phyloP scores from a whole-genome alignment of 2,329 filamentous ascomycete species.

The Metarhizium guizhouense region DNA sequence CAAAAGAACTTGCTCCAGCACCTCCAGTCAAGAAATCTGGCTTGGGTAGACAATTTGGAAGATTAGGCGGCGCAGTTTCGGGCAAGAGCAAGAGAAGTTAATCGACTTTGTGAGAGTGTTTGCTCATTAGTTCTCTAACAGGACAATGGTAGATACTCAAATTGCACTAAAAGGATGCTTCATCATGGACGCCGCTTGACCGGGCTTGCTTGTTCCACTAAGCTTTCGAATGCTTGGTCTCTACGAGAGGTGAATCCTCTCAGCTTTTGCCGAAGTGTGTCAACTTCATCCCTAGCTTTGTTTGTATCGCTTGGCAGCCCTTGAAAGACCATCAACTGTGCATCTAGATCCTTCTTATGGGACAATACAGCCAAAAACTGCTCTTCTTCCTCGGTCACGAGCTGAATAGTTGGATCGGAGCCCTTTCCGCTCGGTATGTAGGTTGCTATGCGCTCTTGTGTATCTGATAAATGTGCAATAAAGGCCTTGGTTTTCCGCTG shows the following conservation, averaged over 20 bases:
- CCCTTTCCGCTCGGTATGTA: constrained; percentile 22
- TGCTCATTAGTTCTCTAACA: background rate
- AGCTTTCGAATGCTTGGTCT: constrained; percentile 65
- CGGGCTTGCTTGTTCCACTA: constrained; percentile 56
- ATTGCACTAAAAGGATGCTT: constrained; percentile 3
- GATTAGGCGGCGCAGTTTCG: constrained; percentile 62
- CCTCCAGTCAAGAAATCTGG: constrained; percentile 50
- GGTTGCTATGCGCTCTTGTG: constrained; percentile 39
- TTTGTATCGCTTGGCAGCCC: constrained; percentile 64
- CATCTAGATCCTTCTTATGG: constrained; percentile 50
- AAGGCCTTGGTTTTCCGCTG: constrained; percentile 62
- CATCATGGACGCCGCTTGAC: constrained; percentile 25
- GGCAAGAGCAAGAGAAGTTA: constrained; percentile 48
- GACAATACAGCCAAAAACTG: constrained; percentile 48
- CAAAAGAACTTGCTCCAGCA: constrained; percentile 38
- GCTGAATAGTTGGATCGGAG: constrained; percentile 42
- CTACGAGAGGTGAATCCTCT: constrained; percentile 50
- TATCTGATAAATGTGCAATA: constrained; percentile 55
- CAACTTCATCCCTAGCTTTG: constrained; percentile 61
- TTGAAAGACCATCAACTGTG: constrained; percentile 56
- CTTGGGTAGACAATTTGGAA: constrained; percentile 59
- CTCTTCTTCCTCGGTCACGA: constrained; percentile 49
- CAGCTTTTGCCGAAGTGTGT: constrained; percentile 56
- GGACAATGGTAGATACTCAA: background rate
- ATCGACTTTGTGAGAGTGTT: background rate